phyloP scores from a whole-genome alignment of 768 basidiomycete species.

The Agaricus sinodeliciosus region DNA sequence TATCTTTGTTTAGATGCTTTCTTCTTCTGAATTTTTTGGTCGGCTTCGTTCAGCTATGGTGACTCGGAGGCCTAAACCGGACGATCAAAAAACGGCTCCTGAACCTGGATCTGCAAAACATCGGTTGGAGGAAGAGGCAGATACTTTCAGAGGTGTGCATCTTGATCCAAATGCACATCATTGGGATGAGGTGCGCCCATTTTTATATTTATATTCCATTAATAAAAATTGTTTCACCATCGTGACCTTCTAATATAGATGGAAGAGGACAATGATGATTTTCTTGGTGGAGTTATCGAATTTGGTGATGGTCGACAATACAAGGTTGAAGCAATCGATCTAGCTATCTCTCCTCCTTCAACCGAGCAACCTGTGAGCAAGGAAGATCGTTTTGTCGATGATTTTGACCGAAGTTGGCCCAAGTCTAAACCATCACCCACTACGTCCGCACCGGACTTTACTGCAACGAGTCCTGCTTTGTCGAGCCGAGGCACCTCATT shows the following conservation, averaged over 20 bases:
- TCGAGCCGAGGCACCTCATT: slow-evolving; percentile 19
- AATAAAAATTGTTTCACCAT: slow-evolving; percentile 2
- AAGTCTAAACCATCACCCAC: slow-evolving; percentile 50
- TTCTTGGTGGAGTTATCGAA: slow-evolving; percentile 84
- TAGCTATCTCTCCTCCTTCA: slow-evolving; percentile 21
- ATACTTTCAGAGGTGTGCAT: slow-evolving; percentile 92
- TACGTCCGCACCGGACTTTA: slow-evolving; percentile 33
- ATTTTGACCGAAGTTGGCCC: slow-evolving; percentile 97
- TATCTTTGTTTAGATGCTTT: neutral
- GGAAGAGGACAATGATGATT: slow-evolving; percentile 91
- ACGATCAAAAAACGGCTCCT: slow-evolving; percentile 40
- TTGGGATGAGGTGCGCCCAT: slow-evolving; percentile 89
- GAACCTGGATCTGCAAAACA: slow-evolving; percentile 41
- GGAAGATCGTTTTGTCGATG: slow-evolving; percentile 86
- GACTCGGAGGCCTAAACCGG: slow-evolving; percentile 28
- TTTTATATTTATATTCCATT: neutral
- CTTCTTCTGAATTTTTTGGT: slow-evolving; percentile 5
- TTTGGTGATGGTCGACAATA: slow-evolving; percentile 95
- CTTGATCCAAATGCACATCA: slow-evolving; percentile 91
- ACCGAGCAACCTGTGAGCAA: slow-evolving; percentile 54
- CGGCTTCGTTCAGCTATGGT: slow-evolving; percentile 18
- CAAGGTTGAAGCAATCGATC: slow-evolving; percentile 56
- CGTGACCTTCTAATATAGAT: slow-evolving; percentile 39
- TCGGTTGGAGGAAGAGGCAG: slow-evolving; percentile 73
- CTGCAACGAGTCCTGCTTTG: slow-evolving; percentile 15